Evolutionary conservation across 768 basidiomycete genomes (phyloP), one percentile per base, ranked within the genome.

Genomic region (Cyclocybe cylindracea): DNA sequence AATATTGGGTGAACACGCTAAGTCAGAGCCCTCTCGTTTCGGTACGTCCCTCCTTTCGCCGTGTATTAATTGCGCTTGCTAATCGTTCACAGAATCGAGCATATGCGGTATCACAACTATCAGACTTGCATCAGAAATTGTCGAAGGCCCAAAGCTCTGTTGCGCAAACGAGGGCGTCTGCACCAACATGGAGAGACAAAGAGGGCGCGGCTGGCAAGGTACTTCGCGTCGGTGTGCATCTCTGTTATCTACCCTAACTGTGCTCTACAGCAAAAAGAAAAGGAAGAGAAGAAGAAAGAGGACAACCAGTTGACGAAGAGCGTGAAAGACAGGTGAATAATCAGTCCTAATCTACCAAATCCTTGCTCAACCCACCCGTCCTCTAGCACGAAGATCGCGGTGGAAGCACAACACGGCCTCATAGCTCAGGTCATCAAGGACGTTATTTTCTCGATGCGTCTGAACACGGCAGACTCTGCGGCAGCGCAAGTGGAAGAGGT

Each of bases 1-100:
- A 98, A 71, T 99, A 99, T 62, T 99, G 97, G 97, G 93, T 97
- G 19, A 94, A 94, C 61, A 99, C 97, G 2, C 77, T 99, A 36
- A 93, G 91, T 61, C 91, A 93, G 64, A 96, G 92, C 63, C 89
- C 94, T 4, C 69, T 98, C 43, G 89, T 98, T 45, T 94, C 94
- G 16, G 96, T 98, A 51, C 31, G 85, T 67, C 31, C 34, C n/a
- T 16, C n/a, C 7, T 32, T 39, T 36, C 47, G 6, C 44, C 5
- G 10, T 39, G 24, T 37, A 2, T 18, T 32, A 7, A 13, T 16
- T 16, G 16, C 16, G 13, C 19, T 32, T 36, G 3, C 32, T 47
- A 32, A 38, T 4, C 10, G 37, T 35, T 48, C 40, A 7, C 59
- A 99, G 96, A 98, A 97, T 61, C 88, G 94, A 36, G 88, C 89